phyloP scores from a whole-genome alignment of 768 basidiomycete genomes.

The Tulasnella sp. region DNA sequence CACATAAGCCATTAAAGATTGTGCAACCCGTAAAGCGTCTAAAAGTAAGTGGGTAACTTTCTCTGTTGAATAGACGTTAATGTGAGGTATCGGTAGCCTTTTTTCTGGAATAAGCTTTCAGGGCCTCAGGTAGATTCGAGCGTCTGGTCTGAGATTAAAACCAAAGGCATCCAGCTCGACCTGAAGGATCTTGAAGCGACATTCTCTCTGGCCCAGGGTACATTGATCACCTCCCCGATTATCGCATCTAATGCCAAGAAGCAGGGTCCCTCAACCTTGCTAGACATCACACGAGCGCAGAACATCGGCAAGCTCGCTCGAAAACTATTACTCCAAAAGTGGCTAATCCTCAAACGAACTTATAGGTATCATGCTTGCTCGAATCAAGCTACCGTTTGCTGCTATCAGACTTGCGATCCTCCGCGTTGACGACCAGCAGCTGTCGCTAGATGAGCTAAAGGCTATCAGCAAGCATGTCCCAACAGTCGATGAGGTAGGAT shows the following conservation, averaged over 20 bases:
- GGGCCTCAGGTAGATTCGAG: constrained; percentile 35
- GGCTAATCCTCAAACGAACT: neutral
- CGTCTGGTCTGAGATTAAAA: constrained; percentile 57
- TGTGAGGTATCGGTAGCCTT: constrained; percentile 37
- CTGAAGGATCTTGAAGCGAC: constrained; percentile 63
- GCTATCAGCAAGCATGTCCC: constrained; percentile 66
- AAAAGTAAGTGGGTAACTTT: constrained; percentile 21
- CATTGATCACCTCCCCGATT: constrained; percentile 33
- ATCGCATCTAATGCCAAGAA: constrained; percentile 36
- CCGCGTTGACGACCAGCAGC: constrained; percentile 52
- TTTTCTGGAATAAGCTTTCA: constrained; percentile 84
- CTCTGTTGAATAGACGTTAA: neutral
- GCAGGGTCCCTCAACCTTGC: constrained; percentile 53
- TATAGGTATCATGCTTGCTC: constrained; percentile 72
- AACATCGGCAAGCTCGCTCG: constrained; percentile 62
- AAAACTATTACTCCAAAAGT: neutral
- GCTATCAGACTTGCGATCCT: constrained; percentile 64
- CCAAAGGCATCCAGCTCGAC: constrained; percentile 34
- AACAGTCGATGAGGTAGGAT: constrained; percentile 61
- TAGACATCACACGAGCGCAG: constrained; percentile 74
- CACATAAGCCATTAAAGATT: constrained; percentile 2
- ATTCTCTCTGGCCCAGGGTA: constrained; percentile 45
- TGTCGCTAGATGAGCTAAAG: constrained; percentile 66
- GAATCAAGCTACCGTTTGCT: constrained; percentile 52
- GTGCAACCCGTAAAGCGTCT: constrained; percentile 44